Conservation (phyloP, 2,329 filamentous ascomycete genomes). For the Sarocladiaceae sp. region DNA sequence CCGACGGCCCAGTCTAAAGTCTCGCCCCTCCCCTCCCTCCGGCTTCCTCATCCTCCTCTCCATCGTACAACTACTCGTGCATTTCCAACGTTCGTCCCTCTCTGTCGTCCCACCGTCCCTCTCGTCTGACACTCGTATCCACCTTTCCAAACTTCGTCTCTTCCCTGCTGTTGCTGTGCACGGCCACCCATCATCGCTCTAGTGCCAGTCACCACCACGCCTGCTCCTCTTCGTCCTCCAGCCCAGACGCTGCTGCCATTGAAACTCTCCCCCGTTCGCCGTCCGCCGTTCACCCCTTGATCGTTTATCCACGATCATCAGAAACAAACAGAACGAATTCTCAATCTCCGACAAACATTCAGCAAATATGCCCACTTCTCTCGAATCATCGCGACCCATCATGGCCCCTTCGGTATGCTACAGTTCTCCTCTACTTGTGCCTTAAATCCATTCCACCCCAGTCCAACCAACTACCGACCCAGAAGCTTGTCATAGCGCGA, state of each 20-base stretch:
- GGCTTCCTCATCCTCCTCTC: background rate
- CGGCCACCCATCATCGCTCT: background rate
- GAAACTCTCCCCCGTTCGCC: background rate
- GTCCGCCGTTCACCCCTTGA: background rate
- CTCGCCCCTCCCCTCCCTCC: background rate
- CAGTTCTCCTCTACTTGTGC: constrained; percentile 18
- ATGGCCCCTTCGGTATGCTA: constrained; percentile 58
- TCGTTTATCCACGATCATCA: background rate
- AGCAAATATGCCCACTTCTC: constrained; percentile 48
- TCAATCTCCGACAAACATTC: background rate
- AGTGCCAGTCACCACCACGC: background rate
- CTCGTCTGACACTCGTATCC: background rate
- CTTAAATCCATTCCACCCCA: background rate
- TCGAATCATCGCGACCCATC: constrained; percentile 55
- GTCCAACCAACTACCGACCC: constrained; percentile 3
- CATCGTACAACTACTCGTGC: background rate
- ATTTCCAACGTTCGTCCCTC: no score
- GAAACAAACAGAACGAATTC: background rate
- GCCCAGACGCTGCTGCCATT: background rate
- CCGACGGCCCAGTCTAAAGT: background rate
- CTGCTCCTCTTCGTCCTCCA: constrained; percentile 1
- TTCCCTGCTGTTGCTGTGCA: background rate
- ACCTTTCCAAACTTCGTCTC: background rate
- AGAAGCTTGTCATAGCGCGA: constrained; percentile 8
- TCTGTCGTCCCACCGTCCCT: constrained; percentile 5